Base-by-base conservation (phyloP, 129 eudicot species). In the Dittrichia graveolens region DNA sequence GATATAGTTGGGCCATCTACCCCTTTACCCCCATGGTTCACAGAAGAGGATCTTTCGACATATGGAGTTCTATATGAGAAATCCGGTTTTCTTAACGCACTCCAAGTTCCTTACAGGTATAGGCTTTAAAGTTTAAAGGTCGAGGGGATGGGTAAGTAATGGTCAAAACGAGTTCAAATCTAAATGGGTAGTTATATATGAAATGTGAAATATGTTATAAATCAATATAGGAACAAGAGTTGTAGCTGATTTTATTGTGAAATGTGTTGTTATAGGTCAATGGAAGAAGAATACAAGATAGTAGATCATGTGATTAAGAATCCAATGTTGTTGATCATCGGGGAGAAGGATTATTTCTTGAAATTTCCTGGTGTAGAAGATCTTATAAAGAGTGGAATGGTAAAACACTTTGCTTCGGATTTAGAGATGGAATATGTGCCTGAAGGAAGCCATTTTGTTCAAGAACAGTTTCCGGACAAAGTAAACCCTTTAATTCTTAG, bases 71-170 rank as follows among this genome's bases (percentile, higher is more conserved):
- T 83, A 12, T 83, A 86, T 45, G 76, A 83, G 55, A 86, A 83
- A 24, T 81, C 88, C 4, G 83, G 88, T 18, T 83, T 83, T 39
- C 72, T 52, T 3, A 83, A 82, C 14, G 45, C 91, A 5, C 71
- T 86, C 55, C 65, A 78, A 62, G 85, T 83, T 34, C 82, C 88
- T 4, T 87, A 83, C 84, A 81, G 84, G 85, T 86, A 67, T 14
- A 16, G 3, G 59, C 7, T 16, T 16, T 14, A 15, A 1, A 6
- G 34, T 54, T 18, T 54, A 7, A 3, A 18, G 31, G 31, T 24
- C 31, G 2, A 24, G 2, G 31, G 31, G 31, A 24, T 24, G 31
- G 31, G 31, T 24, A 24, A 24, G 31, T 24, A 24, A 24, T 24
- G 31, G 31, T 24, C 31, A 24, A 24, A 24, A 24, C 2, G 31